A percentile compares a stretch with the other conserved stretches of the same genome.
phyloP scores from a whole-genome alignment of 768 basidiomycete species.

The Tephrocybe sp. region DNA sequence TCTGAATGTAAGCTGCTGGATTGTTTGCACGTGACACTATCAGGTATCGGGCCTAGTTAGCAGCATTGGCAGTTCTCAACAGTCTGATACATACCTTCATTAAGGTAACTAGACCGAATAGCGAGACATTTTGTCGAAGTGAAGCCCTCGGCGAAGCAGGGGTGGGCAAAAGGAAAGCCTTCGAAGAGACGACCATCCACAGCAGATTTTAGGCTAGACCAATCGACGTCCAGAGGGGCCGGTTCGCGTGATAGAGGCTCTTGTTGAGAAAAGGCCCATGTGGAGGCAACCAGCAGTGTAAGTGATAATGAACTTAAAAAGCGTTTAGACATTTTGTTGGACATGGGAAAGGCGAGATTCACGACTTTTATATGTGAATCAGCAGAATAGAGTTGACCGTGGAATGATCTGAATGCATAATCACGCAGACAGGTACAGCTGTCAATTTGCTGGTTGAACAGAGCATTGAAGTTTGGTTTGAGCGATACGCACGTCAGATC shows the following conservation, averaged over 20 bases:
- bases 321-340: background rate
- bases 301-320: background rate
- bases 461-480: no score
- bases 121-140: slow-evolving; percentile 14
- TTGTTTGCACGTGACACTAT: slow-evolving; percentile 16
- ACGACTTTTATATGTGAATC: background rate
- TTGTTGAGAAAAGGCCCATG: slow-evolving; percentile 4
- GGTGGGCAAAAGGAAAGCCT: slow-evolving; percentile 21
- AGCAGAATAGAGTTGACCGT: no score
- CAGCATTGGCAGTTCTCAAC: background rate
- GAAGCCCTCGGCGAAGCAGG: slow-evolving; percentile 19
- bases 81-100: slow-evolving; percentile 18
- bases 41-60: slow-evolving; percentile 2
- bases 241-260: slow-evolving; percentile 2
- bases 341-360: background rate
- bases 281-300: background rate
- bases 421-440: no score
- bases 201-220: slow-evolving; percentile 15
- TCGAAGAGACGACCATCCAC: slow-evolving; percentile 16
- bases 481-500: no score
- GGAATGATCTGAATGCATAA: no score
- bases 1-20: slow-evolving; percentile 29
- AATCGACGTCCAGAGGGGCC: slow-evolving; percentile 8
- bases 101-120: slow-evolving; percentile 17
- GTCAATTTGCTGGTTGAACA: no score